phyloP scores from a whole-genome alignment of 805 yeast genomes.

The Kodamaea kakaduensis region DNA sequence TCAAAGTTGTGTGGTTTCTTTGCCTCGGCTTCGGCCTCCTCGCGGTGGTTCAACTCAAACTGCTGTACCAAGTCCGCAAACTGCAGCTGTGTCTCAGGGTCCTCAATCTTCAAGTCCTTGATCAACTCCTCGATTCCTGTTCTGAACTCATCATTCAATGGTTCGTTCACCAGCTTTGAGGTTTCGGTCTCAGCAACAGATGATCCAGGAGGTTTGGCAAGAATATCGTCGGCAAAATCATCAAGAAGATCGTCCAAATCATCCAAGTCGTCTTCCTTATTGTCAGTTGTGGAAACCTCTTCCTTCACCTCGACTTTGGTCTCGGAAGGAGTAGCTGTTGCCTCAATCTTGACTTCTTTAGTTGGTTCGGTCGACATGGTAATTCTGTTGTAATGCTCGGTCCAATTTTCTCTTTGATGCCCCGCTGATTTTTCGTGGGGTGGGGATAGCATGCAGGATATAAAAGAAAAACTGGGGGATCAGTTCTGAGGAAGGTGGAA shows the following conservation, averaged over 20 bases:
- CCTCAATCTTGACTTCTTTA: not conserved
- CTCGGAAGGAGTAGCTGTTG: not conserved
- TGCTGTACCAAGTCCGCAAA: slow-evolving; percentile 47
- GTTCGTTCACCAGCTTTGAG: slow-evolving; percentile 14
- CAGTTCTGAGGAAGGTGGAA: too few species aligned
- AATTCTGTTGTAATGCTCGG: slow-evolving; percentile 1
- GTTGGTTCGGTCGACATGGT: slow-evolving; percentile 6
- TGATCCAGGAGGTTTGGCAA: slow-evolving; percentile 59
- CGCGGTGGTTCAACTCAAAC: slow-evolving; percentile 33
- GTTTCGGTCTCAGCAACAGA: slow-evolving; percentile 15
- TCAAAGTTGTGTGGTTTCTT: slow-evolving; percentile 49
- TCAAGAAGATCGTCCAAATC: slow-evolving; percentile 83
- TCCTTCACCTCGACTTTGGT: slow-evolving; percentile 2
- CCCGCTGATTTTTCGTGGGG: slow-evolving; percentile 10
- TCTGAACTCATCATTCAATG: slow-evolving; percentile 31
- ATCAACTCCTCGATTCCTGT: slow-evolving; percentile 40
- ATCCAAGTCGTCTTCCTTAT: slow-evolving; percentile 48
- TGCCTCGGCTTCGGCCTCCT: slow-evolving; percentile 25
- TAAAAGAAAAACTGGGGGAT: too few species aligned
- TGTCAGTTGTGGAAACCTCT: not conserved
- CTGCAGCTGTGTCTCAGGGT: slow-evolving; percentile 50
- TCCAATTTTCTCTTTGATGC: slow-evolving; percentile 1
- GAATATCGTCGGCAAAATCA: slow-evolving; percentile 72
- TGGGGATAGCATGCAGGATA: slow-evolving; percentile 6
- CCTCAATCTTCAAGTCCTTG: slow-evolving; percentile 45